A percentile compares a stretch with the other conserved stretches of the same genome.
phyloP scores from a whole-genome alignment of 352 stramenopile genomes.

The Chrysophaeum taylorii region DNA sequence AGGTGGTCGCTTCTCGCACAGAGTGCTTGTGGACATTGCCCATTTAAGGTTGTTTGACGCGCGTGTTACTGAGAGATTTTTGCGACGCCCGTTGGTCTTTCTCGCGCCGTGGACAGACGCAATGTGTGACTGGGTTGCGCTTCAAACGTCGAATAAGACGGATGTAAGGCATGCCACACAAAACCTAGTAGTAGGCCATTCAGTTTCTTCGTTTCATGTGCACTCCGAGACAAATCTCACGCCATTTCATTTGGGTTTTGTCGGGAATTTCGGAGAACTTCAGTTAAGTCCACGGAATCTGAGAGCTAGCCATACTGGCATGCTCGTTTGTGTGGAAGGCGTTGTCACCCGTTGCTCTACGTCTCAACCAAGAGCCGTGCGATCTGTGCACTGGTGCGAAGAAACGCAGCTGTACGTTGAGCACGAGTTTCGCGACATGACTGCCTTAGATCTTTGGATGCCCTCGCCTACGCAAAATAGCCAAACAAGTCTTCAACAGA shows the following conservation, averaged over 20 bases:
- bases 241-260: conserved; percentile 67
- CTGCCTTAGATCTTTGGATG: conserved; percentile 68
- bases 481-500: conserved; percentile 33
- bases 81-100: conserved; percentile 27
- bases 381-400: conserved; percentile 94
- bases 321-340: conserved; percentile 95
- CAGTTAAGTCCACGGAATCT: conserved; percentile 84
- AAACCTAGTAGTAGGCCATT: too few relatives aligned
- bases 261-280: conserved; percentile 78
- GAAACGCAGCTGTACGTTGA: conserved; percentile 79
- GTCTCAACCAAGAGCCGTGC: conserved; percentile 93
- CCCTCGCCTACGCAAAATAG: conserved; percentile 41
- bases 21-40: conserved; percentile 73
- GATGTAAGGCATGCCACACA: too few relatives aligned
- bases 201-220: conserved; percentile 1
- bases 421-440: conserved; percentile 91
- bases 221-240: conserved; percentile 40
- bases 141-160: not conserved
- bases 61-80: conserved; percentile 61
- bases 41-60: conserved; percentile 75
- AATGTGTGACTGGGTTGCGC: conserved; percentile 12
- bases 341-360: conserved; percentile 96
- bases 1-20: conserved; percentile 14
- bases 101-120: not conserved
- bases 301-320: conserved; percentile 69